Percentiles rank a stretch among this genome's conserved stretches.
Evolutionary conservation across 768 basidiomycete species (phyloP).

Genomic region (Rhodotorula graminis): DNA sequence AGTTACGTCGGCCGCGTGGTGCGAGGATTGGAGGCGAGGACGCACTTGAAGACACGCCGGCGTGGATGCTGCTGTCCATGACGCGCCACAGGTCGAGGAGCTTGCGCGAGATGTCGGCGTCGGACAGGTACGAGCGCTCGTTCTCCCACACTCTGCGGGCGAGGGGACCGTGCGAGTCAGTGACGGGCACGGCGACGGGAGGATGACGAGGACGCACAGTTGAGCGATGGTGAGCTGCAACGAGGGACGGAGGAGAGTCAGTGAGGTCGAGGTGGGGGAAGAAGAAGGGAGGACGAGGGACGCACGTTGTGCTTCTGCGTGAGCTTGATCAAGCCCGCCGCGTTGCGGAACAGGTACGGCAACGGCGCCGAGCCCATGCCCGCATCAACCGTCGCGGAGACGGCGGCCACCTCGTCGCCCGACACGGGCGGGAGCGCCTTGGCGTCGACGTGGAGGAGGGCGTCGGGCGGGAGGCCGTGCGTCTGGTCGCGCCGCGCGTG

Average conservation of each 20-base stretch:
- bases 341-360: slow-evolving; percentile 45
- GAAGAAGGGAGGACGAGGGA: not conserved
- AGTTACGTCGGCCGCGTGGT: too few relatives aligned
- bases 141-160: slow-evolving; percentile 71
- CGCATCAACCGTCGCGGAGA: not conserved
- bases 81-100: slow-evolving; percentile 48
- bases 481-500: slow-evolving; percentile 57
- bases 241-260: slow-evolving; percentile 3
- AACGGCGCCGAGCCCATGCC: not conserved
- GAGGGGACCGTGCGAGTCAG: too few relatives aligned
- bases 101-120: slow-evolving; percentile 31
- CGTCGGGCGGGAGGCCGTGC: slow-evolving; percentile 35
- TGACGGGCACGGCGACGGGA: too few relatives aligned
- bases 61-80: slow-evolving; percentile 85
- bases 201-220: not conserved
- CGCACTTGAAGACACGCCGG: slow-evolving; percentile 70
- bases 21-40: too few relatives aligned
- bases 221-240: not conserved
- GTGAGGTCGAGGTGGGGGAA: not conserved
- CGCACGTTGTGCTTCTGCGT: slow-evolving; percentile 43
- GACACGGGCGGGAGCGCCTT: not conserved
- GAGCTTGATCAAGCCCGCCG: slow-evolving; percentile 40
- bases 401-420: not conserved
- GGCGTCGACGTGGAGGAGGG: not conserved
- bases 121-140: slow-evolving; percentile 50